Base-by-base conservation (phyloP, 495 filamentous ascomycete genomes). In the Penicilliopsis zonata region DNA sequence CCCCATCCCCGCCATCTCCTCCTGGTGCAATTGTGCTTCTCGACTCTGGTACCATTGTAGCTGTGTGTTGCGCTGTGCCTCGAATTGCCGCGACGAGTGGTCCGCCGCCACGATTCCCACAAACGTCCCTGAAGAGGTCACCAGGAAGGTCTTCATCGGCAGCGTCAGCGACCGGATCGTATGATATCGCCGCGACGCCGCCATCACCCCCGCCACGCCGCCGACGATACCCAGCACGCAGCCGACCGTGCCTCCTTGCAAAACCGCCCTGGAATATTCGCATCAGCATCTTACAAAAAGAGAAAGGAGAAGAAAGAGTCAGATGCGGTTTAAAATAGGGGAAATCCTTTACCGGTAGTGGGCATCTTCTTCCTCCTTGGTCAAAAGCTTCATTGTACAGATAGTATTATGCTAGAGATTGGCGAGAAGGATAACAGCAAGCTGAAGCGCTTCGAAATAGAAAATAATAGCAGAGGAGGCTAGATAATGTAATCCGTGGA, bases 91-190 rank as follows among this genome's bases (percentile, higher is more conserved):
- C 30, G 79, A 82, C 43, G 70, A 72, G 26, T 80, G 70, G 63
- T 98, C 90, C 23, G 92, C 90, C 24, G 72, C 59, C 44, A 95
- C 69, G 61, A 98, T 94, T 38, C 74, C 79, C 34, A 70, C 67
- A 57, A 94, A 94, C 7, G 90, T 94, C 16, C 72, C 77, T 5
- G 76, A 50, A 17, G 82, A 87, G 9, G 80, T 80, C n/a, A 83
- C 70, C 31, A 95, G 74, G 72, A 98, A 98, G 28, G 82, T 67
- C 45, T 82, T 78, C 72, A 98, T 81, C 6, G 86, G 90, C 0
- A 94, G 45, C 0, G 87, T 92, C 38, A 98, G 76, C 30, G 68
- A 53, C 20, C 81, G 72, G 67, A 95, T 78, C 42, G 68, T 74
- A 28, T 70, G 69, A 59, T 74, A 92, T 35, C 83, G 74, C 23